Evolutionary conservation across 345 rosid species (phyloP).

Genomic region (Gossypium thurberi): DNA sequence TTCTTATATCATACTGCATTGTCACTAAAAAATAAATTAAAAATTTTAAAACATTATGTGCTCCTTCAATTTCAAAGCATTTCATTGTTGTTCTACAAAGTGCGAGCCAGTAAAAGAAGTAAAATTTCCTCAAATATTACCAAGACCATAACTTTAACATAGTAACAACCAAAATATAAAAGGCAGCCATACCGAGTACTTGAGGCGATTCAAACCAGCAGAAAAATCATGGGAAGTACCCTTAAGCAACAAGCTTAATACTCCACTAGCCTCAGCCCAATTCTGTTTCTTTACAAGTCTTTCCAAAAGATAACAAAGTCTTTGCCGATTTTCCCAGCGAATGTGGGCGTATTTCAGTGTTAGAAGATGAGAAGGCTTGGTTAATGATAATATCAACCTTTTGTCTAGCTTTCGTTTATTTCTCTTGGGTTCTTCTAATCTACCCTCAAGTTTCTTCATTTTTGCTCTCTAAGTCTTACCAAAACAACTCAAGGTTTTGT

Average conservation of each 20-base stretch:
- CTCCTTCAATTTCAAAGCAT: neutral
- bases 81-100: neutral
- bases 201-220: slow-evolving; percentile 46
- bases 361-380: slow-evolving; percentile 51
- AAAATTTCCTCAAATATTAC: neutral
- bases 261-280: slow-evolving; percentile 68
- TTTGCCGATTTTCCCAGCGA: slow-evolving; percentile 36
- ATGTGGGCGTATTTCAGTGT: slow-evolving; percentile 19
- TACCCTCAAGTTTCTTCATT: neutral
- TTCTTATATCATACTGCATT: neutral
- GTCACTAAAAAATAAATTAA: neutral
- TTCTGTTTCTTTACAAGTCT: slow-evolving; percentile 45
- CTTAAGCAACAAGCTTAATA: slow-evolving; percentile 48
- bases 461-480: neutral
- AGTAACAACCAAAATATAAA: neutral
- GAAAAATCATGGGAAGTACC: slow-evolving; percentile 43
- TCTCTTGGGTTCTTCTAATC: neutral
- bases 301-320: slow-evolving; percentile 33
- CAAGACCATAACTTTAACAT: neutral
- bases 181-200: slow-evolving; percentile 43
- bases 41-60: neutral
- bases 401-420: slow-evolving; percentile 18
- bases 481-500: neutral
- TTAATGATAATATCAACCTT: slow-evolving; percentile 28
- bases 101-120: neutral